phyloP scores from a whole-genome alignment of 495 filamentous ascomycete species.

The Polyplosphaeria fusca region DNA sequence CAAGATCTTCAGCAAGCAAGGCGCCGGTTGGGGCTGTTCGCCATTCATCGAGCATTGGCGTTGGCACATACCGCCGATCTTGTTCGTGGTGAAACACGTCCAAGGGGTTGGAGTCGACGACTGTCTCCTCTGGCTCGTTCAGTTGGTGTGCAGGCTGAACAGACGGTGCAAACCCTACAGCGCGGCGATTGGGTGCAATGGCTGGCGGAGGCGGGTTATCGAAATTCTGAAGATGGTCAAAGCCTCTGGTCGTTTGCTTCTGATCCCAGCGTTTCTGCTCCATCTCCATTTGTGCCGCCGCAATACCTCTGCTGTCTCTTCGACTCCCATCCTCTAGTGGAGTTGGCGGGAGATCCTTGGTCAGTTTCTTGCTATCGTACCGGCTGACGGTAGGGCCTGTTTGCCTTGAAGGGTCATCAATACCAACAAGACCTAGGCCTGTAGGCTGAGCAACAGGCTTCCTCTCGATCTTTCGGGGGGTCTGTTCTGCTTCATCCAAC shows the following conservation, averaged over 20 bases:
- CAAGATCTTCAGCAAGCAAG: constrained; percentile 35
- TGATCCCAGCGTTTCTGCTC: constrained; percentile 33
- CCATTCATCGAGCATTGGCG: constrained; percentile 41
- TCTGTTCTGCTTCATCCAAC: constrained; percentile 6
- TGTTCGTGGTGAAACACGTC: constrained; percentile 34
- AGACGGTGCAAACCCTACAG: constrained; percentile 34
- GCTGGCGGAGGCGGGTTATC: not conserved
- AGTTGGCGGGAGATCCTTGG: constrained; percentile 31
- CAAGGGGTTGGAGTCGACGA: constrained; percentile 9
- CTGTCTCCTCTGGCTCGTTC: not conserved
- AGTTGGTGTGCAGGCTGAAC: not conserved
- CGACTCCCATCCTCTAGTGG: constrained; percentile 13
- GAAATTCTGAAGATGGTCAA: constrained; percentile 5
- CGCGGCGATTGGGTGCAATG: constrained; percentile 19
- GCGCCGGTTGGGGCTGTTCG: constrained; percentile 29
- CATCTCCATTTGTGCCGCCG: constrained; percentile 32
- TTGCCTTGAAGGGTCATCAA: constrained; percentile 11
- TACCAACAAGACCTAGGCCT: constrained; percentile 28
- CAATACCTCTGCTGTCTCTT: constrained; percentile 30
- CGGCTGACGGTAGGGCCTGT: constrained; percentile 11
- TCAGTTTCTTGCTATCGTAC: constrained; percentile 26
- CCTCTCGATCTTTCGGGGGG: constrained; percentile 1
- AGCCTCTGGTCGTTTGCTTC: constrained; percentile 12
- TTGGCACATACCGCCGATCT: constrained; percentile 29
- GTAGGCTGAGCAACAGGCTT: constrained; percentile 18